These are phyloP conservation scores for Rehmannia glutinosa DNA, from an alignment of 257 asterid species.

Conservation along the genomic window DNA sequence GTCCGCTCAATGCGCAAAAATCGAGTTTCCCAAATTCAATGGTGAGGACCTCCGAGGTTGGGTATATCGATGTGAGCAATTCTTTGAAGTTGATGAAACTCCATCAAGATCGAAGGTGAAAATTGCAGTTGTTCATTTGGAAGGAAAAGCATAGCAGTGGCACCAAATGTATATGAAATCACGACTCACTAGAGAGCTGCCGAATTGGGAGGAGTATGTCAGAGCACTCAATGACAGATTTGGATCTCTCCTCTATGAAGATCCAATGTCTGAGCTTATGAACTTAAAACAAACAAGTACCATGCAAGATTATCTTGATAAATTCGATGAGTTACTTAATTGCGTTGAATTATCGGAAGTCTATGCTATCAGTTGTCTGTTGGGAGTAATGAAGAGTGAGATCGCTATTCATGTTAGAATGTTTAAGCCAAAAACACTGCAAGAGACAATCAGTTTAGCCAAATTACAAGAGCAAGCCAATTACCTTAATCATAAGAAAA, in stretches of 20 bases:
- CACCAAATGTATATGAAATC: background rate
- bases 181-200: background rate
- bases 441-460: background rate
- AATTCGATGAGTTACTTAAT: background rate
- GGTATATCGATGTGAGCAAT: background rate
- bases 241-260: background rate
- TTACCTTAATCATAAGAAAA: no score
- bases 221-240: no score
- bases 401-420: background rate
- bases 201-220: no score
- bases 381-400: background rate
- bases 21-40: background rate
- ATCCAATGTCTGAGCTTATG: background rate
- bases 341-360: background rate
- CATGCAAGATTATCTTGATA: background rate
- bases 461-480: background rate
- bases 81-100: background rate
- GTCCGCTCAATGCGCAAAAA: background rate
- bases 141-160: background rate
- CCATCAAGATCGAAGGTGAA: background rate
- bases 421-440: background rate
- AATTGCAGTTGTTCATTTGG: background rate
- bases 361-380: background rate
- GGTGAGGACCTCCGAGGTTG: no score
- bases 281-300: background rate